Percentiles rank a stretch among this genome's conserved stretches.
Conservation (phyloP, 345 rosid species). For the Eucalyptus urophylla region DNA sequence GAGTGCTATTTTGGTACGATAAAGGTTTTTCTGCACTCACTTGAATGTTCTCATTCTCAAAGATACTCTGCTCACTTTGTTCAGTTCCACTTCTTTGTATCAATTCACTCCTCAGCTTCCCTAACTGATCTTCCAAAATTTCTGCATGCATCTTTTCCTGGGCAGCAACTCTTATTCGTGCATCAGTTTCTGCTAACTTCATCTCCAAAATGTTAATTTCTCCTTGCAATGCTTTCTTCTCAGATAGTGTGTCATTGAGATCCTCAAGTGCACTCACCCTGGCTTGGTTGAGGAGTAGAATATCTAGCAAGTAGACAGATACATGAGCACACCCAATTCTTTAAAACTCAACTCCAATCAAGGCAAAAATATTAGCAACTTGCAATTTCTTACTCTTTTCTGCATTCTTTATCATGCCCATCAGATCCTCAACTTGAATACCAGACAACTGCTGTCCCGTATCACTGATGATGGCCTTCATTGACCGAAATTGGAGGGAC, state of each 20-base stretch:
- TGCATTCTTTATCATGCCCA: slow-evolving; percentile 69
- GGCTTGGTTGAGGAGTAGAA: slow-evolving; percentile 77
- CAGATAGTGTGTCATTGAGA: slow-evolving; percentile 47
- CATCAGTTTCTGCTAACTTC: slow-evolving; percentile 85
- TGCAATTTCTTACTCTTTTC: slow-evolving; percentile 52
- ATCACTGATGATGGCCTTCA: slow-evolving; percentile 37
- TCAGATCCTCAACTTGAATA: slow-evolving; percentile 52
- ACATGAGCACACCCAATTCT: background rate
- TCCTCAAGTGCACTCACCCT: slow-evolving; percentile 68
- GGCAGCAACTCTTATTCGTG: slow-evolving; percentile 60
- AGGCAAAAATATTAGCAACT: background rate
- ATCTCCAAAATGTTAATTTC: slow-evolving; percentile 57
- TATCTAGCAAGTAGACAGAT: slow-evolving; percentile 30
- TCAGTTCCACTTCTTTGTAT: slow-evolving; percentile 4
- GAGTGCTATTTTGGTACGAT: slow-evolving; percentile 15
- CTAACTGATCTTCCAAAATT: slow-evolving; percentile 59
- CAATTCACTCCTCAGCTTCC: slow-evolving; percentile 52
- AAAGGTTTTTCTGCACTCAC: slow-evolving; percentile 5
- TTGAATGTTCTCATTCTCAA: slow-evolving; percentile 1
- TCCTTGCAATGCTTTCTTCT: slow-evolving; percentile 69
- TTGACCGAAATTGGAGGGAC: background rate
- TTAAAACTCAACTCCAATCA: background rate
- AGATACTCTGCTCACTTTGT: background rate
- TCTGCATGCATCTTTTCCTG: slow-evolving; percentile 67
- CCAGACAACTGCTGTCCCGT: slow-evolving; percentile 28